These are phyloP conservation scores for Trichosporon sp. DNA, from an alignment of 1,284 basidiomycete species.

Conservation along the genomic window DNA sequence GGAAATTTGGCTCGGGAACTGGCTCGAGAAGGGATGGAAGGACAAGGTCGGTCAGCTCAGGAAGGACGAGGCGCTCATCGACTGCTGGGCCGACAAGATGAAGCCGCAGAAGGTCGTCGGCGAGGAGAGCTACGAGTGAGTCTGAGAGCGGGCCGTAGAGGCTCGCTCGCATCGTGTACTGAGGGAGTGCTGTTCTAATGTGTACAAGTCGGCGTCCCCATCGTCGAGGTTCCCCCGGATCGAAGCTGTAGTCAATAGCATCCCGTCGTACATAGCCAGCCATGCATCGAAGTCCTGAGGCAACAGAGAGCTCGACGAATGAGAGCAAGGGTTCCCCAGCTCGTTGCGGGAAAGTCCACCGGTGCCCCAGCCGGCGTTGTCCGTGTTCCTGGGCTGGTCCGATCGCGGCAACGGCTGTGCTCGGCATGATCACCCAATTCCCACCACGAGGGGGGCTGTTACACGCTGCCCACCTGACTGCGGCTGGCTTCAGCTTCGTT, in stretches of 20 bases:
- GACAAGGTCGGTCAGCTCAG: conserved; percentile 13
- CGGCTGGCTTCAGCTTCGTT: neutral
- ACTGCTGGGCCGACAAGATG: conserved; percentile 15
- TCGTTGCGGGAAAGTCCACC: neutral
- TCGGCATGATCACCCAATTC: conserved; percentile 10
- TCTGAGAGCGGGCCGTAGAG: neutral
- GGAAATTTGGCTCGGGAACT: conserved; percentile 22
- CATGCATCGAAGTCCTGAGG: neutral
- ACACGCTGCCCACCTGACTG: conserved; percentile 11
- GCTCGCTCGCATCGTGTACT: too few relatives aligned
- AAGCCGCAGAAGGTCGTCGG: conserved; percentile 14
- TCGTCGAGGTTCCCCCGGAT: neutral
- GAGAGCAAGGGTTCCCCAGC: conserved; percentile 1
- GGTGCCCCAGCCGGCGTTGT: conserved; percentile 13
- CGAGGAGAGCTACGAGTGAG: conserved; percentile 18
- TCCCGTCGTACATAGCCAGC: neutral
- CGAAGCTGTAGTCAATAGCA: neutral
- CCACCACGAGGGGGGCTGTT: neutral
- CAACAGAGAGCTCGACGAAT: neutral
- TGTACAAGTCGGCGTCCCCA: neutral
- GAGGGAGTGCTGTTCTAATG: neutral
- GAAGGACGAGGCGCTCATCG: neutral
- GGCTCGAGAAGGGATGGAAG: conserved; percentile 23
- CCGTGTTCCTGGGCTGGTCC: conserved; percentile 2
- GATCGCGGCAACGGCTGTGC: conserved; percentile 13